Evolutionary conservation across 1,139 yeast species (phyloP), one percentile per base, ranked within the genome.

Genomic region (Kluyveromyces sp.): DNA sequence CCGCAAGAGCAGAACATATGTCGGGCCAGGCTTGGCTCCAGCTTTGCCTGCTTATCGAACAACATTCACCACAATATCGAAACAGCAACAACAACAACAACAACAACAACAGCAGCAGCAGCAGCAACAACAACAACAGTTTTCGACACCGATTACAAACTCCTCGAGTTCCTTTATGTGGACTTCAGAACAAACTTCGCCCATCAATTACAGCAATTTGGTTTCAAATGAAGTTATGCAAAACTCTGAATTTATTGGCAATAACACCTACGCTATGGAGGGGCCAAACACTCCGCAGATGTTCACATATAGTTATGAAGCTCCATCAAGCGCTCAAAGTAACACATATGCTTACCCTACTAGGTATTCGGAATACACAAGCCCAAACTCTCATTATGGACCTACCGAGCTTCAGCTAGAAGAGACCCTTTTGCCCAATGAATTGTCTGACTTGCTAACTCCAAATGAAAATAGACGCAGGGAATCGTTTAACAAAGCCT

Each of bases 351-450:
- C 6, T 10, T 10, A 15, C 10, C 7, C 7, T 15, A 34, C 36
- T 15, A 25, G 36, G 5, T 34, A n/a, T 10, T 10, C 36, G 36
- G 36, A 34, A 10, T 34, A n/a, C n/a, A 15, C 10, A 10, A 10
- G 25, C 6, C 36, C 15, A 6, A 34, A 25, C 15, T 6, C n/a
- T 10, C 5, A 34, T 10, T 34, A 15, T 6, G 5, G 25, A n/a
- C 25, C 41, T 27, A 25, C 27, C 7, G 43, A 34, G 7, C 34
- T 41, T 10, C 43, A 48, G 25, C 25, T 43, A 27, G 56, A 54
- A 37, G 50, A 51, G 7, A 53, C 49, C 26, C 53, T 53, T 33
- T 53, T 51, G 44, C 59, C 59, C 2, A 48, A 49, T 39, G 59
- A 55, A 27, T 45, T 53, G 34, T 47, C 55, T 28, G 57, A 55